Evolutionary conservation across 2,329 filamentous ascomycete genomes (phyloP), one percentile per base, ranked within the genome.

Genomic region (Aspergillus arachidicola): DNA sequence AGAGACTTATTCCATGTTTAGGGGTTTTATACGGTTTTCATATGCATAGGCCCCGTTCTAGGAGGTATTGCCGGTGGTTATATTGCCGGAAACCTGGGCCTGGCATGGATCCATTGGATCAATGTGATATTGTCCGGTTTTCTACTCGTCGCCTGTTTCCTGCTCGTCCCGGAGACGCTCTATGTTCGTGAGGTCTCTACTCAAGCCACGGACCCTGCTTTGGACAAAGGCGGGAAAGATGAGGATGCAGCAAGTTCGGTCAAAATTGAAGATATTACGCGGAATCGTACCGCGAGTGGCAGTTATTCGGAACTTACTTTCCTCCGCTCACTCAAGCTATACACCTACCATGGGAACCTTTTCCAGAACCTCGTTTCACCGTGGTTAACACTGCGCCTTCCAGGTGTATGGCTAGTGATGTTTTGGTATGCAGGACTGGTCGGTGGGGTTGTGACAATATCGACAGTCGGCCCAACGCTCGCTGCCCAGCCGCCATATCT

Each of bases 341-440:
- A 53, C 26, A 58, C 55, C 23, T 50, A 64, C 55, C 58, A 64
- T 11, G 62, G 62, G 4, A 61, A 64, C 28, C 30, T 64, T 2
- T 6, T 45, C 5, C 38, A 30, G 2, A 64, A 61, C 21, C 56
- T 64, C 21, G 3, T 58, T 21, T 59, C 62, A 0, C 62, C 62
- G 0, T 64, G 62, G 62, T 53, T 64, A 3, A 64, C 62, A 2
- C 41, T 64, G 2, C 62, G 62, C 4, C 62, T 64, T 11, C 62
- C 62, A 1, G 62, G 62, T 28, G 62, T 64, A 30, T 64, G 62
- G 62, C 62, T 64, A 7, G 62, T 64, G 21, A 64, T 64, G 62
- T 19, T 64, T 26, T 64, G 62, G 62, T 64, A 64, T 34, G 62
- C 58, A 11, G 62, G 62, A 4, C 56, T 64, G 1, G 62, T 64